phyloP scores from a whole-genome alignment of 1,284 basidiomycete species.

The Naganishia sp. region DNA sequence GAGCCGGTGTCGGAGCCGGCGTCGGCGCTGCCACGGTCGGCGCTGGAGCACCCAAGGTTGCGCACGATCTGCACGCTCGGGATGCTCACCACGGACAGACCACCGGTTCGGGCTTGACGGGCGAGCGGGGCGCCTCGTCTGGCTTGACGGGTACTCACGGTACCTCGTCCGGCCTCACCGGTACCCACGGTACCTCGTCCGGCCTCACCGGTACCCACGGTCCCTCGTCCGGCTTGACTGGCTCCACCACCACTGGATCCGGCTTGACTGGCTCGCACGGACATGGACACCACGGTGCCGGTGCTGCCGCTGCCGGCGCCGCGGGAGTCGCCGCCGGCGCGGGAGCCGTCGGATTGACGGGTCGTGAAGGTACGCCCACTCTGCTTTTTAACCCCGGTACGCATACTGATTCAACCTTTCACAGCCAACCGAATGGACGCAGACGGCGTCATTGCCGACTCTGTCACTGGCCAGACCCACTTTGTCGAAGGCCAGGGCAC shows the following conservation, averaged over 20 bases:
- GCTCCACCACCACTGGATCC: not conserved
- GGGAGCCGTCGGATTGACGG: conserved; percentile 18
- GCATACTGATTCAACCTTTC: not conserved
- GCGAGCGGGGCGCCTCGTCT: not conserved
- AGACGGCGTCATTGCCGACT: conserved; percentile 25
- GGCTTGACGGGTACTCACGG: too few relatives aligned
- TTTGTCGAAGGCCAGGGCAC: conserved; percentile 10
- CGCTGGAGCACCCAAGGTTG: too few relatives aligned
- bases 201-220: not conserved
- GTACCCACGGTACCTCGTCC: not conserved
- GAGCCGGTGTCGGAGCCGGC: too few relatives aligned
- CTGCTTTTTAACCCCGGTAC: not conserved
- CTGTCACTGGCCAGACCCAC: conserved; percentile 30
- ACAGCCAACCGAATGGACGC: conserved; percentile 13
- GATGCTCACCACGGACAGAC: too few relatives aligned
- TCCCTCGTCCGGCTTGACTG: not conserved
- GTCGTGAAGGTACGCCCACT: not conserved
- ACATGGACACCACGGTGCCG: conserved; percentile 13
- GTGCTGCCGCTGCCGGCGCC: conserved; percentile 13
- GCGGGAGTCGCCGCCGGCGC: conserved; percentile 11
- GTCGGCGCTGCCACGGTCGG: too few relatives aligned
- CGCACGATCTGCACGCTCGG: too few relatives aligned
- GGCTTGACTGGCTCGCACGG: conserved; percentile 3
- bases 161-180: not conserved
- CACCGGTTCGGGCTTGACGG: conserved; percentile 17